These are phyloP conservation scores for Scorias spongiosa DNA, from an alignment of 2,329 filamentous ascomycete species.

Conservation along the genomic window DNA sequence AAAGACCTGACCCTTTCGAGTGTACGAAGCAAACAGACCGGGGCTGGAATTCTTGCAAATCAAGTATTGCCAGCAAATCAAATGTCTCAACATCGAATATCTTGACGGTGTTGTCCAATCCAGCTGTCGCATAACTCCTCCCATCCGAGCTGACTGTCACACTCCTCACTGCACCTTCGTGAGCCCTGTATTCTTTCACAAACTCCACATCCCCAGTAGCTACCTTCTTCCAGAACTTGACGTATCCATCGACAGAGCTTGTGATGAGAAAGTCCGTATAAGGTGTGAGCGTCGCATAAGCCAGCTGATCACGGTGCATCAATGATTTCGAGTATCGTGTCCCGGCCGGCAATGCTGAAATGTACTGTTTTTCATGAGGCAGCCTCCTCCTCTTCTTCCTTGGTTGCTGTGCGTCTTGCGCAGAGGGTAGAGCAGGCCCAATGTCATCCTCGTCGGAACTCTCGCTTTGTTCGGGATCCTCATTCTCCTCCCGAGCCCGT, in stretches of 20 bases:
- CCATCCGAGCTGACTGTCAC: slow-evolving; percentile 82
- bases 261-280: slow-evolving; percentile 92
- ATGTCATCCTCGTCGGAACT: slow-evolving; percentile 62
- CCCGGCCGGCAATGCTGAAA: slow-evolving; percentile 72
- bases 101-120: slow-evolving; percentile 62
- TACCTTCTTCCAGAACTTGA: slow-evolving; percentile 99
- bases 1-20: slow-evolving; percentile 69
- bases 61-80: slow-evolving; percentile 69
- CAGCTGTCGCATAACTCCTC: slow-evolving; percentile 81
- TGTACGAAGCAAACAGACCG: slow-evolving; percentile 87
- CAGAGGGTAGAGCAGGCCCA: slow-evolving; percentile 75
- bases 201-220: slow-evolving; percentile 74
- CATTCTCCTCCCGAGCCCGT: slow-evolving; percentile 11
- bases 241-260: slow-evolving; percentile 81
- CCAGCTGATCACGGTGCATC: slow-evolving; percentile 94
- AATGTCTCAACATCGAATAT: slow-evolving; percentile 52
- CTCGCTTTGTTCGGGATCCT: slow-evolving; percentile 35
- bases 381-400: slow-evolving; percentile 87
- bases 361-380: slow-evolving; percentile 87
- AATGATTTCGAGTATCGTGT: slow-evolving; percentile 81
- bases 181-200: slow-evolving; percentile 92
- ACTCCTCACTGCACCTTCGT: slow-evolving; percentile 67
- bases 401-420: slow-evolving; percentile 53
- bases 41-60: slow-evolving; percentile 53
- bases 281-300: slow-evolving; percentile 77